Evolutionary conservation across 176 grass and related monocot species (phyloP).

Genomic region (Typha latifolia): DNA sequence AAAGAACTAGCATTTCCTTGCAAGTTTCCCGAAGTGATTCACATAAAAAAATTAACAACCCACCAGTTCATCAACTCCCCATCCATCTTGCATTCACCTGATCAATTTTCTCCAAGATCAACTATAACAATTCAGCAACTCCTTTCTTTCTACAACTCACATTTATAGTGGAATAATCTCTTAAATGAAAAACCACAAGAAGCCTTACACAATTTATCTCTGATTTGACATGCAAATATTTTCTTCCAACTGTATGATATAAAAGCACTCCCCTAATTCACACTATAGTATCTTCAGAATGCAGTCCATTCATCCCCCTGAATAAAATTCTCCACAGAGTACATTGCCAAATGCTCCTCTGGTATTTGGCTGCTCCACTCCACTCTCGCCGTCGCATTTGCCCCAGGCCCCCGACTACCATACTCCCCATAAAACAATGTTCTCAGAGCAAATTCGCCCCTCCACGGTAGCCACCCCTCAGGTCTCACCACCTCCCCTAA

Average conservation of each 20-base stretch:
- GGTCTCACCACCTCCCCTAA: constrained; percentile 48
- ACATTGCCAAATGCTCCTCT: constrained; percentile 34
- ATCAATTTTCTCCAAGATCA: neutral
- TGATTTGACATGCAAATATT: neutral
- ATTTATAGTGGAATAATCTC: neutral
- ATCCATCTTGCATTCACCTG: neutral
- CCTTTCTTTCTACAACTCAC: neutral
- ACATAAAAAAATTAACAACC: neutral
- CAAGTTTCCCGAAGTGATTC: neutral
- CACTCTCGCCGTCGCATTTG: constrained; percentile 47
- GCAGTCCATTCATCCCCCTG: constrained; percentile 67
- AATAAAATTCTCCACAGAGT: constrained; percentile 76
- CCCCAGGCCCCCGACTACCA: constrained; percentile 53
- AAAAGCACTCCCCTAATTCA: neutral
- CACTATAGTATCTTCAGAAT: constrained; percentile 8
- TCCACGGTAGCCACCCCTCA: constrained; percentile 78
- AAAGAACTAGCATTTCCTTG: neutral
- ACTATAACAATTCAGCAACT: neutral
- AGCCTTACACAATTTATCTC: too few relatives aligned
- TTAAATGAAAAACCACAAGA: neutral
- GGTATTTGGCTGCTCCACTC: constrained; percentile 53
- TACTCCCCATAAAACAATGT: constrained; percentile 76
- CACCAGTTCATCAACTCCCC: neutral
- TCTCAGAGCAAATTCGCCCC: constrained; percentile 45
- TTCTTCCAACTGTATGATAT: neutral